phyloP scores from a whole-genome alignment of 257 asterid species.

The Solanum etuberosum region DNA sequence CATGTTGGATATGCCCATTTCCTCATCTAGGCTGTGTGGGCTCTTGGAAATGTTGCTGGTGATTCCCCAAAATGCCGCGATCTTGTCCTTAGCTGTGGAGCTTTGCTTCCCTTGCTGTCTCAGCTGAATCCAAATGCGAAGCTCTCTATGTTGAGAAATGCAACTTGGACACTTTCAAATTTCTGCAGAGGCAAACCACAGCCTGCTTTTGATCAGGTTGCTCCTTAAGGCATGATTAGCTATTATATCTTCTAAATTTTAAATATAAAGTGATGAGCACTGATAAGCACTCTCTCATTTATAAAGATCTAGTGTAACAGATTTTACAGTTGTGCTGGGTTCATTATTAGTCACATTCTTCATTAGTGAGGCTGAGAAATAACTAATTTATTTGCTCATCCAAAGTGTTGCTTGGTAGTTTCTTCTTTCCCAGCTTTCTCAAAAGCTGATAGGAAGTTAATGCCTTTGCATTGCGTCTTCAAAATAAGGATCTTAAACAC shows the following conservation, averaged over 20 bases:
- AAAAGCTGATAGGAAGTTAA: background rate
- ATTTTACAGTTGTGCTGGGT: background rate
- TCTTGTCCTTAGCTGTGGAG: slow-evolving; percentile 28
- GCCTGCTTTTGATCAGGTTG: slow-evolving; percentile 76
- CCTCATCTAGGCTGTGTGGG: slow-evolving; percentile 79
- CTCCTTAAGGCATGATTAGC: background rate
- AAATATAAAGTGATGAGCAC: background rate
- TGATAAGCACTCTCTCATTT: background rate
- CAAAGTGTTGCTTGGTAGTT: background rate
- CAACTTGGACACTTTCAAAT: background rate
- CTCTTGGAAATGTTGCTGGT: slow-evolving; percentile 90
- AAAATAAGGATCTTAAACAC: background rate
- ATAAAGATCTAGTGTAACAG: background rate
- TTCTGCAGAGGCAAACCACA: slow-evolving; percentile 52
- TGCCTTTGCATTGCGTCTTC: background rate
- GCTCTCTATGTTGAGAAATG: slow-evolving; percentile 78
- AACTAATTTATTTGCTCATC: background rate
- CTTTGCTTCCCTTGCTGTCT: slow-evolving; percentile 57
- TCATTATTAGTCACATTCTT: background rate
- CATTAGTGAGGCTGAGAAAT: background rate
- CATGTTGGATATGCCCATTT: background rate
- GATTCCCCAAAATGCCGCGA: slow-evolving; percentile 85
- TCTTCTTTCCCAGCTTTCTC: background rate
- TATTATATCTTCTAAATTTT: background rate
- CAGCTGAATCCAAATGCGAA: slow-evolving; percentile 77